phyloP scores from a whole-genome alignment of 768 basidiomycete species.

The Ramaria sp. region DNA sequence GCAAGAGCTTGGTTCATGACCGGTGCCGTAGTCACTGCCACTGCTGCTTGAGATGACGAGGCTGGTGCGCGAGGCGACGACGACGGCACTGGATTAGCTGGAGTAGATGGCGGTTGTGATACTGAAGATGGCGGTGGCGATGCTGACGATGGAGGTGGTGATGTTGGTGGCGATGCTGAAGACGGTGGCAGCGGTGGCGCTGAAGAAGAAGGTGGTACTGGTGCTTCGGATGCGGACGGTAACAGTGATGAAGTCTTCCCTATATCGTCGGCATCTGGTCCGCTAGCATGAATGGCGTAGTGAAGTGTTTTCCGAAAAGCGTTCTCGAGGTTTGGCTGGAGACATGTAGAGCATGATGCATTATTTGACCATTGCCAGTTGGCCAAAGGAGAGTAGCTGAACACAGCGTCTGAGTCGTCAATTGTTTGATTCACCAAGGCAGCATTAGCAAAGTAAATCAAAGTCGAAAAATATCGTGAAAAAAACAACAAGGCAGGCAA shows the following conservation, averaged over 20 bases:
- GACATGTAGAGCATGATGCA: slow-evolving; percentile 20
- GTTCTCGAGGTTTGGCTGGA: slow-evolving; percentile 17
- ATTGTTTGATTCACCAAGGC: slow-evolving; percentile 24
- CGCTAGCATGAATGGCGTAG: slow-evolving; percentile 20
- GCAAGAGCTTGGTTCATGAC: neutral
- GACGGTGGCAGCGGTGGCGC: slow-evolving; percentile 1
- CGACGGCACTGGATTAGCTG: neutral
- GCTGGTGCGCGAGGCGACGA: too few species aligned
- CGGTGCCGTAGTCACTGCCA: neutral
- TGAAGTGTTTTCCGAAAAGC: slow-evolving; percentile 25
- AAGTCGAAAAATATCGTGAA: slow-evolving; percentile 5
- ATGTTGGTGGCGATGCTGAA: neutral
- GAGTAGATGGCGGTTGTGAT: neutral
- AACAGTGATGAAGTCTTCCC: neutral
- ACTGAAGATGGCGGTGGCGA: too few species aligned
- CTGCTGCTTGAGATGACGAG: neutral
- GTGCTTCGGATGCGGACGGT: neutral
- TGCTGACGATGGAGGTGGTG: neutral
- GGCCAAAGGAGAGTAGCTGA: slow-evolving; percentile 26
- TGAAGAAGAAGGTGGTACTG: slow-evolving; percentile 1
- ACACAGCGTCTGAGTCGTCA: slow-evolving; percentile 27
- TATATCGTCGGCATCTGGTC: slow-evolving; percentile 5
- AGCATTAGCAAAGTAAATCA: slow-evolving; percentile 10
- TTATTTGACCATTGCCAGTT: slow-evolving; percentile 20
- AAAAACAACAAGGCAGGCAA: neutral